Evolutionary conservation across 768 basidiomycete species (phyloP).

Genomic region (Mrakia frigida): DNA sequence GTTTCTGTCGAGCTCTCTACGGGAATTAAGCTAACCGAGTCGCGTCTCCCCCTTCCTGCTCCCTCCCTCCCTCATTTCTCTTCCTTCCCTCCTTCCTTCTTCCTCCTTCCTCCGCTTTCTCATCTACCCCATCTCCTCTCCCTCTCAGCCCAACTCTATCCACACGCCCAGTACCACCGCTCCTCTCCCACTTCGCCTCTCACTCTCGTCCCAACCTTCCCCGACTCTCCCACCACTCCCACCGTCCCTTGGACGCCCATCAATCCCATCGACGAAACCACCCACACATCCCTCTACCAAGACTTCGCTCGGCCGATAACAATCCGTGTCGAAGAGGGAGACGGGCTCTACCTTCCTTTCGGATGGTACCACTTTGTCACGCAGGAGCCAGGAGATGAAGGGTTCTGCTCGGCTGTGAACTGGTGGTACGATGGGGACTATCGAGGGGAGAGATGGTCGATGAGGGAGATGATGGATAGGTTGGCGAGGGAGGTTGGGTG

Average conservation of each 20-base stretch:
- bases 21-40: too few relatives aligned
- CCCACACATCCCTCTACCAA: conserved; percentile 34
- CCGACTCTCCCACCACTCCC: conserved; percentile 31
- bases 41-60: too few relatives aligned
- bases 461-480: conserved; percentile 18
- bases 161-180: conserved; percentile 62
- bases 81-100: conserved; percentile 1
- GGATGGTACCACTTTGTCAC: conserved; percentile 92
- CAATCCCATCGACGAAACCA: conserved; percentile 52
- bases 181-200: conserved; percentile 30
- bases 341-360: conserved; percentile 81
- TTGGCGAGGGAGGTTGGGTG: conserved; percentile 22
- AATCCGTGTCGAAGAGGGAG: conserved; percentile 63
- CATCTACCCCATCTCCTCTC: background rate
- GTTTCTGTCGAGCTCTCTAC: too few relatives aligned
- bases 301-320: conserved; percentile 61
- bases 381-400: conserved; percentile 48
- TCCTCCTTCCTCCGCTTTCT: background rate
- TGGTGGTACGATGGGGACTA: conserved; percentile 39
- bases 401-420: conserved; percentile 43
- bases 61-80: too few relatives aligned
- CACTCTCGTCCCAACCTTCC: conserved; percentile 23
- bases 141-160: conserved; percentile 55
- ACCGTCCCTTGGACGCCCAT: conserved; percentile 79
- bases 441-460: conserved; percentile 13